phyloP scores from a whole-genome alignment of 1,284 basidiomycete species.

The Ganoderma multipileum region DNA sequence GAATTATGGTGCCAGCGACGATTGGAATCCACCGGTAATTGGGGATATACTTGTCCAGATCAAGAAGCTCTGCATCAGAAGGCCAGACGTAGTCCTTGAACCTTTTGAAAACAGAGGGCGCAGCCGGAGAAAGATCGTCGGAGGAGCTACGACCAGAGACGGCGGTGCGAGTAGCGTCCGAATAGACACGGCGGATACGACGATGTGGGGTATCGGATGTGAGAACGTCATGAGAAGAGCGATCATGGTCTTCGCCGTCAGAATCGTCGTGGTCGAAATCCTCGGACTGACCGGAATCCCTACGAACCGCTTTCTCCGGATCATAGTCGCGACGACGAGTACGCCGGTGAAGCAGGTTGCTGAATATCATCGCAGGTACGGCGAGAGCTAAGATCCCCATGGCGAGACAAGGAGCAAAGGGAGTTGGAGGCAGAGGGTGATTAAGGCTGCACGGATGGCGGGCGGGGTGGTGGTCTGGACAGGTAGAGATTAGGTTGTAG shows the following conservation, averaged over 20 bases:
- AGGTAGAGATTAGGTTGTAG: neutral
- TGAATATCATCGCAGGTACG: constrained; percentile 2
- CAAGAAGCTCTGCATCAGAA: constrained; percentile 26
- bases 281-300: neutral
- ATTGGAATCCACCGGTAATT: constrained; percentile 69
- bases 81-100: constrained; percentile 39
- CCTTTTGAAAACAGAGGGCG: constrained; percentile 25
- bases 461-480: neutral
- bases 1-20: constrained; percentile 73
- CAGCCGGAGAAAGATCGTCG: constrained; percentile 13
- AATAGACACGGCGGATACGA: constrained; percentile 13
- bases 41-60: constrained; percentile 39
- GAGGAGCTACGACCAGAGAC: constrained; percentile 7
- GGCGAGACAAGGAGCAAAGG: neutral
- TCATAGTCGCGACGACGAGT: constrained; percentile 4
- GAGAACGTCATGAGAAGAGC: constrained; percentile 10
- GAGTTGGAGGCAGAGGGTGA: neutral
- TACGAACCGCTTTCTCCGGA: constrained; percentile 12
- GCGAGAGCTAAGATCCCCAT: constrained; percentile 16
- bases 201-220: constrained; percentile 17
- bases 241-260: constrained; percentile 12
- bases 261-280: constrained; percentile 9
- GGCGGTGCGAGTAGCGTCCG: constrained; percentile 6
- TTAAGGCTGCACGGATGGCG: neutral
- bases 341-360: neutral